Evolutionary conservation across 208 protist genomes (phyloP).

Genomic region (Leishmania guyanensis): DNA sequence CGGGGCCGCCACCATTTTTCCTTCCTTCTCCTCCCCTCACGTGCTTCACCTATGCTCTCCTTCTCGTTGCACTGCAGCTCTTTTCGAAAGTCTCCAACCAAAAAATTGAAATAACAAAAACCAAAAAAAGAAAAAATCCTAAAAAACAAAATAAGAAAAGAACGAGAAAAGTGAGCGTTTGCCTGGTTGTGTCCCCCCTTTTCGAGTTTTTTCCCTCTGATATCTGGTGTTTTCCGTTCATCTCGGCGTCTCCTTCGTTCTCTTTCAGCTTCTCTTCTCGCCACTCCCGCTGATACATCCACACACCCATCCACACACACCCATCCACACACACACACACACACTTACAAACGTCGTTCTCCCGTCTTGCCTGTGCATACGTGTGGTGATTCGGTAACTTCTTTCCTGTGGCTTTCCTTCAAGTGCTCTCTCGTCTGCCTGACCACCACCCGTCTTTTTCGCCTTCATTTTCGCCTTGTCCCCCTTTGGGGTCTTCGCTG

Average conservation of each 20-base stretch:
- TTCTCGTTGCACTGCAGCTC: conserved; percentile 15
- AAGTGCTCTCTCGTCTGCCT: neutral
- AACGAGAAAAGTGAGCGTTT: conserved; percentile 2
- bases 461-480: neutral
- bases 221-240: neutral
- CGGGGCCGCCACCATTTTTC: neutral
- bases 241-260: neutral
- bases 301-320: neutral
- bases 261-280: neutral
- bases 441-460: neutral
- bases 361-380: neutral
- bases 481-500: neutral
- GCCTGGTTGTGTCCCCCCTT: conserved; percentile 6
- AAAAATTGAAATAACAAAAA: conserved; percentile 56
- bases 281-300: neutral
- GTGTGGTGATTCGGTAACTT: neutral
- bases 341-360: neutral
- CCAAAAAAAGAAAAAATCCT: conserved; percentile 41
- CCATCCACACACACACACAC: neutral
- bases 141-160: conserved; percentile 34
- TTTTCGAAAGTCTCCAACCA: conserved; percentile 27
- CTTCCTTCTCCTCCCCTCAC: neutral
- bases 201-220: neutral
- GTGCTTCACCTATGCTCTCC: neutral
- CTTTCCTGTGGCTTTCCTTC: neutral